Conservation (phyloP, 202 grass and related monocot species). For the Saccharum hybrid region DNA sequence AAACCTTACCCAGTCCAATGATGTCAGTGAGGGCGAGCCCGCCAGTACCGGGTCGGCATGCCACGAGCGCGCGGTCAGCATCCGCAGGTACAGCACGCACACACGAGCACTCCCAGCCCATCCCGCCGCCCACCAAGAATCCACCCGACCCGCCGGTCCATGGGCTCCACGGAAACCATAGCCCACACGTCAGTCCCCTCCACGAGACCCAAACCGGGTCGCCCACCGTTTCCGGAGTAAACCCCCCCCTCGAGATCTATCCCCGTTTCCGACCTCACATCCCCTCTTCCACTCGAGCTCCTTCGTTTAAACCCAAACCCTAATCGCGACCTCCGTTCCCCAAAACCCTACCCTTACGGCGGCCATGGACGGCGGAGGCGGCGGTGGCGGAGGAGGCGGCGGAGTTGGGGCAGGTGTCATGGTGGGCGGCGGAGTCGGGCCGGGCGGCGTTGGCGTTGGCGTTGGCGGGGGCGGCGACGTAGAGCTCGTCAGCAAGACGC, state of each 20-base stretch:
- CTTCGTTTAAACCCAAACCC: constrained; percentile 58
- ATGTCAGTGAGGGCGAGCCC: background rate
- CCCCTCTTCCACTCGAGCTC: constrained; percentile 29
- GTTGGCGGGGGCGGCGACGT: constrained; percentile 69
- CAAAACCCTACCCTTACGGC: constrained; percentile 48
- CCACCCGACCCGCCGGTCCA: background rate
- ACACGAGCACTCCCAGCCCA: constrained; percentile 11
- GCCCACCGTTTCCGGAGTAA: constrained; percentile 36
- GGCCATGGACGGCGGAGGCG: constrained; percentile 54
- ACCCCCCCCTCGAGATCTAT: constrained; percentile 57
- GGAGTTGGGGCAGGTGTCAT: constrained; percentile 32
- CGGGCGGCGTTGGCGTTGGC: constrained; percentile 23
- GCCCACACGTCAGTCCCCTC: background rate
- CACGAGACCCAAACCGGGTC: background rate
- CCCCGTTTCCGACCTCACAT: constrained; percentile 47
- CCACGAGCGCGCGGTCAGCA: constrained; percentile 46
- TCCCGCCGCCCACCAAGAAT: background rate
- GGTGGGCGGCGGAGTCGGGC: constrained; percentile 41
- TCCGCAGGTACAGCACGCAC: constrained; percentile 35
- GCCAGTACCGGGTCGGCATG: constrained; percentile 39
- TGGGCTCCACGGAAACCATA: rapidly evolving
- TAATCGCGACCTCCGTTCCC: constrained; percentile 41
- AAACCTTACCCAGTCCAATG: constrained; percentile 14
- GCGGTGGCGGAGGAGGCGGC: background rate
- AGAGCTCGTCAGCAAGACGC: constrained; percentile 90